Conservation (phyloP, 176 grass and related monocot genomes). For the Bromus sterilis region DNA sequence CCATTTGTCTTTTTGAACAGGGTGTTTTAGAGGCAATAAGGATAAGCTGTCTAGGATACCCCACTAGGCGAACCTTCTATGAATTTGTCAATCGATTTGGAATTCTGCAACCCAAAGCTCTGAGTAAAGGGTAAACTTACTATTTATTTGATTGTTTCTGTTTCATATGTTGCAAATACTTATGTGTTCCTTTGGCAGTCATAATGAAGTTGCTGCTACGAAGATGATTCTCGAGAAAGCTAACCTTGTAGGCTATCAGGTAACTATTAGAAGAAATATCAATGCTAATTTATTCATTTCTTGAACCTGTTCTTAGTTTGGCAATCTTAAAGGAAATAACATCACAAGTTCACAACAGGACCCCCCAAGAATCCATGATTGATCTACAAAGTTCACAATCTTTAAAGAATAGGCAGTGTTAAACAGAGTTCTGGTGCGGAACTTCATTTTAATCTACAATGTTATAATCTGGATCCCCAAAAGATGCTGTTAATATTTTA, state of each 20-base stretch:
- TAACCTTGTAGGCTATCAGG: constrained; percentile 82
- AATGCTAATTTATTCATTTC: constrained; percentile 1
- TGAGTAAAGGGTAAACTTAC: constrained; percentile 61
- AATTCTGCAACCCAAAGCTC: constrained; percentile 58
- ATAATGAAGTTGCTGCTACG: constrained; percentile 48
- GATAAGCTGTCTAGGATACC: constrained; percentile 90
- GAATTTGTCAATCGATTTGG: constrained; percentile 95
- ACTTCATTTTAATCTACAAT: no score
- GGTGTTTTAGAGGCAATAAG: constrained; percentile 96
- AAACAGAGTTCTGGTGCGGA: not conserved
- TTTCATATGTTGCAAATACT: not conserved
- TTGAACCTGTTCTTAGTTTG: not conserved
- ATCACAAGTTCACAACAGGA: not conserved
- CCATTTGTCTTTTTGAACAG: constrained; percentile 32
- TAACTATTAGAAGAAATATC: constrained; percentile 16
- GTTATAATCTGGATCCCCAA: no score
- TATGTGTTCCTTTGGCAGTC: constrained; percentile 40
- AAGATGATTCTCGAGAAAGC: constrained; percentile 85
- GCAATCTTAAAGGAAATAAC: not conserved
- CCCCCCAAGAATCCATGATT: not conserved
- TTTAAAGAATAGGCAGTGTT: not conserved
- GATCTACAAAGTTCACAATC: no score
- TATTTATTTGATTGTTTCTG: constrained; percentile 13
- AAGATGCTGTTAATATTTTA: not conserved
- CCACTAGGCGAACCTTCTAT: constrained; percentile 76